Base-by-base conservation (phyloP, 2,329 filamentous ascomycete genomes). In the Botrytis deweyae region DNA sequence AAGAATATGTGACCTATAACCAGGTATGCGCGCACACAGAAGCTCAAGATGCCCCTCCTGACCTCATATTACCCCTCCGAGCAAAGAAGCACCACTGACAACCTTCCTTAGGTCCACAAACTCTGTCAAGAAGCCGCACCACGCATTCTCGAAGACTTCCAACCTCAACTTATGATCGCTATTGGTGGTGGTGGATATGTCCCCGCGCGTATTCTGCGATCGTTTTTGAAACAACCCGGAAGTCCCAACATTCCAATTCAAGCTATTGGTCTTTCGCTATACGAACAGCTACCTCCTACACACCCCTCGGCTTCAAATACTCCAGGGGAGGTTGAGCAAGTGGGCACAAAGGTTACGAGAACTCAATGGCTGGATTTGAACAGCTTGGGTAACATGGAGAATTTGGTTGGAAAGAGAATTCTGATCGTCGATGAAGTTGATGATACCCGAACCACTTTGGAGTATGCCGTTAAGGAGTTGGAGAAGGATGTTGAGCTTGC, bases 131-230 rank as follows among this genome's bases (percentile, higher is more conserved):
- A 92, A 82, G 90, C 94, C 29, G 96, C 95, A 58, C 88, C 90
- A 77, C 86, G 87, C 79, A 97, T 98, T 83, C 90, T 99, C 80
- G 86, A 91, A 82, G 90, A 93, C 25, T 94, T 97, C 87, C 88
- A 94, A 82, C 96, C 96, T 58, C 93, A 97, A 83, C 92, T 99
- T 79, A 97, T 99, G 88, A 97, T 99, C 83, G 96, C 96, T 82
- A 98, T 98, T 83, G 96, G 96, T 80, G 96, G 96, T 77, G 96
- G 96, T 80, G 96, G 96, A 80, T 99, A 98, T 84, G 94, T 99
- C 59, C 96, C 96, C 75, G 96, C 96, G 64, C 93, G 96, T 80
- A 99, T 99, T 83, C 89, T 99, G 77, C 93, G 96, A 77, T 98
- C 96, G 33, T 99, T 99, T 88, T 92, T 99, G 83, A 98, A 97